Conservation (phyloP, 2,329 filamentous ascomycete species). For the Beauveria rudraprayagi region DNA sequence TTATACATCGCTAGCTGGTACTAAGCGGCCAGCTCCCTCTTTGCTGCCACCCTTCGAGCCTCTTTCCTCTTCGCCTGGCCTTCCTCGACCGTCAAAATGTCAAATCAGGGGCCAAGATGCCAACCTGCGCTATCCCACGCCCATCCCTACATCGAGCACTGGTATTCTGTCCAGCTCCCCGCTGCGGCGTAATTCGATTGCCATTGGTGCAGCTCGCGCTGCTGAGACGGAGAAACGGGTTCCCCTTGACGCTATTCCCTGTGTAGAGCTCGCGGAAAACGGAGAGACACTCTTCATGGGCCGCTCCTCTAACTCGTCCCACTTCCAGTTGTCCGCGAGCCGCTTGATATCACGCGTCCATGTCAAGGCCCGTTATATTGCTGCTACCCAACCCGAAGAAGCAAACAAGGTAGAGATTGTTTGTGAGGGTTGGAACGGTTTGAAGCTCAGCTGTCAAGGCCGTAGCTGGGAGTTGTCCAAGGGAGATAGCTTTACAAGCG, state of each 20-base stretch:
- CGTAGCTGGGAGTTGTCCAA: slow-evolving; percentile 79
- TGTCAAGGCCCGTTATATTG: slow-evolving; percentile 77
- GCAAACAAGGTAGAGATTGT: slow-evolving; percentile 76
- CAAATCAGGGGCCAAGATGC: slow-evolving; percentile 42
- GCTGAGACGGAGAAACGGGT: slow-evolving; percentile 53
- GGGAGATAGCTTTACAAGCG: slow-evolving; percentile 82
- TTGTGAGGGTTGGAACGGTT: slow-evolving; percentile 92
- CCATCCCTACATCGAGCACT: slow-evolving; percentile 87
- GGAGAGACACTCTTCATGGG: slow-evolving; percentile 82
- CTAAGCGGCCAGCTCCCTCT: slow-evolving; percentile 57
- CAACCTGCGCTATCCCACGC: slow-evolving; percentile 76
- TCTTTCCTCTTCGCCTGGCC: slow-evolving; percentile 65
- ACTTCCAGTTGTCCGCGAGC: slow-evolving; percentile 88
- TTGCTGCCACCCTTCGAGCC: slow-evolving; percentile 74
- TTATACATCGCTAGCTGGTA: slow-evolving; percentile 29
- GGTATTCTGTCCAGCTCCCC: slow-evolving; percentile 85
- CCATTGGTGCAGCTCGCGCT: slow-evolving; percentile 47
- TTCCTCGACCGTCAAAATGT: slow-evolving; percentile 62
- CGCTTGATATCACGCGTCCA: slow-evolving; percentile 90
- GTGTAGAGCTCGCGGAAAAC: slow-evolving; percentile 69
- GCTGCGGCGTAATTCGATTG: slow-evolving; percentile 43
- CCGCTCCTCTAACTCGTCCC: slow-evolving; percentile 87
- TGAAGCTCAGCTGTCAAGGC: slow-evolving; percentile 86
- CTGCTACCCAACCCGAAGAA: slow-evolving; percentile 58
- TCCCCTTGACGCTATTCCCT: slow-evolving; percentile 77